phyloP scores from a whole-genome alignment of 2,329 filamentous ascomycete species.

The Monosporascus sp. region DNA sequence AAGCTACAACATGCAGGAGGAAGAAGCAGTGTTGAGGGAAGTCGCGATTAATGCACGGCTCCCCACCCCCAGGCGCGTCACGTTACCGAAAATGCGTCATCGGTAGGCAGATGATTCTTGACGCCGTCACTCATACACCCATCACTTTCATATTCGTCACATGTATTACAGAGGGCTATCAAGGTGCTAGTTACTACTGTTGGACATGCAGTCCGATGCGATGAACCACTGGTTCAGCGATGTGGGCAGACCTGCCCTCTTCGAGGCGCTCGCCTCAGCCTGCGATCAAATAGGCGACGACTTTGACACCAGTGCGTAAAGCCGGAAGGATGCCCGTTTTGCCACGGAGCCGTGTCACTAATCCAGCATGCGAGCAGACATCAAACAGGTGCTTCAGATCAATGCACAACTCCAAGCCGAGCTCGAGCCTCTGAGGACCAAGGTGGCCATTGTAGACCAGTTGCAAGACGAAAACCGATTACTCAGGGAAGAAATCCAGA shows the following conservation, averaged over 20 bases:
- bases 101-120: neutral
- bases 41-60: neutral
- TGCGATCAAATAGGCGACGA: slow-evolving; percentile 21
- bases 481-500: slow-evolving; percentile 33
- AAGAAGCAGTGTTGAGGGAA: neutral
- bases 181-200: neutral
- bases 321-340: neutral
- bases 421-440: slow-evolving; percentile 27
- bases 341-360: neutral
- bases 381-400: slow-evolving; percentile 10
- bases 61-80: neutral
- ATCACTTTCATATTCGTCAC: too few species aligned
- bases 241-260: slow-evolving; percentile 20
- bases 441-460: slow-evolving; percentile 26
- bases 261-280: slow-evolving; percentile 20
- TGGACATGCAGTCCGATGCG: neutral
- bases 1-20: neutral
- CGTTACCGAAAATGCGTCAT: neutral
- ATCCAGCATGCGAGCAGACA: slow-evolving; percentile 8
- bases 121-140: too few species aligned
- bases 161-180: too few species aligned
- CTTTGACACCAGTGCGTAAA: slow-evolving; percentile 19
- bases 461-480: slow-evolving; percentile 39
- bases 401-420: slow-evolving; percentile 26
- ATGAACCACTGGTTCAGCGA: slow-evolving; percentile 28